phyloP scores from a whole-genome alignment of 2,329 filamentous ascomycete species.

The Aspergillus sp. region DNA sequence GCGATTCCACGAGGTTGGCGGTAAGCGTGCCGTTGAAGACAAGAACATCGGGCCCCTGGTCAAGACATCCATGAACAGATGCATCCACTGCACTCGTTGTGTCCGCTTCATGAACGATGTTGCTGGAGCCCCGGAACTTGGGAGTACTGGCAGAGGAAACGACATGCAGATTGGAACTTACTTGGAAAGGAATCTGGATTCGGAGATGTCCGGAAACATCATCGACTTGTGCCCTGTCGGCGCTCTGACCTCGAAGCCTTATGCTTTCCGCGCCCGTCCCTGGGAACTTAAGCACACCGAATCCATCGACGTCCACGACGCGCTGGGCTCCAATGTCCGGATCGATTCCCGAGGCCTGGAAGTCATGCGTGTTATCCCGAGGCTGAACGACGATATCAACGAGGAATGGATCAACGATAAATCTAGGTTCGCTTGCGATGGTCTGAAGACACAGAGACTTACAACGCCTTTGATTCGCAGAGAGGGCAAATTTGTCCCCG shows the following conservation, averaged over 20 bases:
- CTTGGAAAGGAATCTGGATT: constrained; percentile 85
- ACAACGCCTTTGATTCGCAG: constrained; percentile 85
- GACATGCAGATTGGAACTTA: constrained; percentile 98
- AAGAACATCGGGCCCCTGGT: constrained; percentile 98
- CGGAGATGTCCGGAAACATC: constrained; percentile 92
- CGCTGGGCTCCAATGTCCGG: constrained; percentile 85
- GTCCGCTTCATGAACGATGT: constrained; percentile 97
- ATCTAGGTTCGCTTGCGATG: constrained; percentile 90
- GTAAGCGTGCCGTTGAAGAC: constrained; percentile 97
- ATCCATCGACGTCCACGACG: constrained; percentile 89
- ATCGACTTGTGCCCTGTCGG: constrained; percentile 98
- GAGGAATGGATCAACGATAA: constrained; percentile 99
- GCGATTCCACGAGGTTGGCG: constrained; percentile 88
- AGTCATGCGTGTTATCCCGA: constrained; percentile 88
- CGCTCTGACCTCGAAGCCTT: constrained; percentile 92
- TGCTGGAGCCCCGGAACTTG: constrained; percentile 89
- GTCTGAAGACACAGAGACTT: constrained; percentile 88
- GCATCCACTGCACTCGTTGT: constrained; percentile 97
- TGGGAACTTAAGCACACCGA: constrained; percentile 97
- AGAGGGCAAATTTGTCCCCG: constrained; percentile 84
- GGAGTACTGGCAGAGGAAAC: constrained; percentile 90
- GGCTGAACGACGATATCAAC: constrained; percentile 95
- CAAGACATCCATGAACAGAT: constrained; percentile 99
- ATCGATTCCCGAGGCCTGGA: constrained; percentile 89
- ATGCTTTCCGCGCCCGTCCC: constrained; percentile 90